These are phyloP conservation scores for Phanerochaete carnosa DNA, from an alignment of 768 basidiomycete genomes.

Conservation along the genomic window DNA sequence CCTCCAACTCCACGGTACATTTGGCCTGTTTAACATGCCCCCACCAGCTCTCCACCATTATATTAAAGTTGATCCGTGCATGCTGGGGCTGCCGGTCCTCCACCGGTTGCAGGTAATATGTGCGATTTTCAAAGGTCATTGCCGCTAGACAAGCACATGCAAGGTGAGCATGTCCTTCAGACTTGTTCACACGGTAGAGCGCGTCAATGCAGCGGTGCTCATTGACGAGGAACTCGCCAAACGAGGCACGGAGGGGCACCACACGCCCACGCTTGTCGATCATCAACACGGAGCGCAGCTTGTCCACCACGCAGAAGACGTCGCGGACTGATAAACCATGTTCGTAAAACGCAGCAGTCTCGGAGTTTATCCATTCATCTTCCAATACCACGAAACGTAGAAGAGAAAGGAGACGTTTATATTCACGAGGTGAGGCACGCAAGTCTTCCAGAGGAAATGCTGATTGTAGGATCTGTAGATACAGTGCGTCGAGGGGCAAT, in stretches of 20 bases:
- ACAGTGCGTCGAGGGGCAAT: background rate
- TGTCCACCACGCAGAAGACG: background rate
- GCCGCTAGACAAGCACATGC: constrained; percentile 1
- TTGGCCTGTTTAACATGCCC: too few species aligned
- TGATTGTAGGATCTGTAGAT: background rate
- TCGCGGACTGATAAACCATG: background rate
- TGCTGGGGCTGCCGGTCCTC: too few species aligned
- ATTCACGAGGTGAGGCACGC: background rate
- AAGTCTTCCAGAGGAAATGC: background rate
- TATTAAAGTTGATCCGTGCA: too few species aligned
- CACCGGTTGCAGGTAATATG: too few species aligned
- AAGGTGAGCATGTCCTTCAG: constrained; percentile 16
- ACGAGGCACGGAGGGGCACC: background rate
- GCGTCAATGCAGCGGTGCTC: background rate
- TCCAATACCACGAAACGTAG: background rate
- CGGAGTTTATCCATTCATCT: background rate
- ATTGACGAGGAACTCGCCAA: background rate
- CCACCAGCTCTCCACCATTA: too few species aligned
- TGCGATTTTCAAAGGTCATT: too few species aligned
- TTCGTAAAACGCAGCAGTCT: background rate
- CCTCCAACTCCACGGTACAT: too few species aligned
- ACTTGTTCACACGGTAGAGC: background rate
- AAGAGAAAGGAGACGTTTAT: background rate
- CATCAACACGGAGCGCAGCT: background rate
- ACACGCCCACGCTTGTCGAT: background rate